phyloP scores from a whole-genome alignment of 176 grass and related monocot genomes.

The Oryza glaberrima region DNA sequence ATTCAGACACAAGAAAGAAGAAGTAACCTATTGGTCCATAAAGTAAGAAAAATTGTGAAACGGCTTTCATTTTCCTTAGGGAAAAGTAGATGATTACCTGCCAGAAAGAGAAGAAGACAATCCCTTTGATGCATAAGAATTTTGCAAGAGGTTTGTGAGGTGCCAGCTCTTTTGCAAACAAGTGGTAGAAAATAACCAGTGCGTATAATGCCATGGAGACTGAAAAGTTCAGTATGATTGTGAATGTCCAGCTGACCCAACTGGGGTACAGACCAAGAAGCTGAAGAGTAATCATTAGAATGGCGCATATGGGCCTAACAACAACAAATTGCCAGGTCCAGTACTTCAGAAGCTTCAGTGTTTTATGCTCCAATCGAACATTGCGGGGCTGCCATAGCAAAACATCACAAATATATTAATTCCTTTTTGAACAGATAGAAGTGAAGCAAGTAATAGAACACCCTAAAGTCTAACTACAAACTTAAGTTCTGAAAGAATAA shows the following conservation, averaged over 20 bases:
- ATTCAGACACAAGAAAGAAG: neutral
- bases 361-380: slow-evolving; percentile 85
- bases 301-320: slow-evolving; percentile 80
- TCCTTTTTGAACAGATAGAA: slow-evolving; percentile 26
- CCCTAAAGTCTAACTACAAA: neutral
- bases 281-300: slow-evolving; percentile 86
- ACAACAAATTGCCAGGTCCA: slow-evolving; percentile 99
- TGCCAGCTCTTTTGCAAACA: slow-evolving; percentile 92
- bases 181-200: slow-evolving; percentile 94
- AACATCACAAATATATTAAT: slow-evolving; percentile 30
- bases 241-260: slow-evolving; percentile 93
- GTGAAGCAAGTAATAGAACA: slow-evolving; percentile 11
- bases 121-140: slow-evolving; percentile 97
- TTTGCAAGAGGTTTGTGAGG: slow-evolving; percentile 95
- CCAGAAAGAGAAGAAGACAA: slow-evolving; percentile 99
- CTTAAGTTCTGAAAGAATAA: neutral
- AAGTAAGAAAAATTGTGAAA: neutral
- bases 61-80: slow-evolving; percentile 28
- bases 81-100: slow-evolving; percentile 58
- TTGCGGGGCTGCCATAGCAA: slow-evolving; percentile 61
- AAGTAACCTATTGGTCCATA: slow-evolving; percentile 2
- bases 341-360: slow-evolving; percentile 90
- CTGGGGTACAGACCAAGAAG: slow-evolving; percentile 78
- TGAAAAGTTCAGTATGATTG: slow-evolving; percentile 89
- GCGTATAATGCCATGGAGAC: slow-evolving; percentile 95